phyloP scores from a whole-genome alignment of 1,139 yeast species.

The Kazachstania sp. region DNA sequence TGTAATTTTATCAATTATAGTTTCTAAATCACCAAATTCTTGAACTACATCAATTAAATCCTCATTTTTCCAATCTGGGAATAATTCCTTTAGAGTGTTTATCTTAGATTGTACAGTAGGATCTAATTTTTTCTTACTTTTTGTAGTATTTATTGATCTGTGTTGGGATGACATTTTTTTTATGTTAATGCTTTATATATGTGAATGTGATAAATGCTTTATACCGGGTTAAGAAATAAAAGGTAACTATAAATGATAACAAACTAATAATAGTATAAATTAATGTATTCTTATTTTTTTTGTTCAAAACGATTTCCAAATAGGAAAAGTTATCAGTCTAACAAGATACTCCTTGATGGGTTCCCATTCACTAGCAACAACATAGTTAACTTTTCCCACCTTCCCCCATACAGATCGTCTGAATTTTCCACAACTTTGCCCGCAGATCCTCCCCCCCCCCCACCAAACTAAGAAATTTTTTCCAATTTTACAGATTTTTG shows the following conservation, averaged over 20 bases:
- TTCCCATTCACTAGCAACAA: neutral
- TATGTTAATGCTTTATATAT: neutral
- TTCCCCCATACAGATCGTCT: neutral
- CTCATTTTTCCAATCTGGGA: conserved; percentile 89
- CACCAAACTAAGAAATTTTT: too few relatives aligned
- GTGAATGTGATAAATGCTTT: neutral
- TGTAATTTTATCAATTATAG: conserved; percentile 77
- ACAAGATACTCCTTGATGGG: neutral
- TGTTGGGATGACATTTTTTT: conserved; percentile 5
- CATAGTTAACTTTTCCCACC: neutral
- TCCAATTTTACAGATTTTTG: too few relatives aligned
- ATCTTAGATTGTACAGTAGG: conserved; percentile 41
- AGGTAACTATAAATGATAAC: too few relatives aligned
- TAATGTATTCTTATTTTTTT: too few relatives aligned
- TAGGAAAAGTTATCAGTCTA: too few relatives aligned
- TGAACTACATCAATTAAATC: conserved; percentile 68
- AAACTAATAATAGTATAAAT: too few relatives aligned
- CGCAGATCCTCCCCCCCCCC: too few relatives aligned
- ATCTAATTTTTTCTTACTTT: conserved; percentile 24
- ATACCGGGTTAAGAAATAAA: neutral
- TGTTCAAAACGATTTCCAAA: too few relatives aligned
- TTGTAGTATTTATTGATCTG: conserved; percentile 4
- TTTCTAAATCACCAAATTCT: conserved; percentile 70
- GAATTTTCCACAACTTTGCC: too few relatives aligned
- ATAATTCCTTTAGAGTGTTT: conserved; percentile 65